Evolutionary conservation across 306 rosid species (phyloP).

Genomic region (Citrullus amarus): DNA sequence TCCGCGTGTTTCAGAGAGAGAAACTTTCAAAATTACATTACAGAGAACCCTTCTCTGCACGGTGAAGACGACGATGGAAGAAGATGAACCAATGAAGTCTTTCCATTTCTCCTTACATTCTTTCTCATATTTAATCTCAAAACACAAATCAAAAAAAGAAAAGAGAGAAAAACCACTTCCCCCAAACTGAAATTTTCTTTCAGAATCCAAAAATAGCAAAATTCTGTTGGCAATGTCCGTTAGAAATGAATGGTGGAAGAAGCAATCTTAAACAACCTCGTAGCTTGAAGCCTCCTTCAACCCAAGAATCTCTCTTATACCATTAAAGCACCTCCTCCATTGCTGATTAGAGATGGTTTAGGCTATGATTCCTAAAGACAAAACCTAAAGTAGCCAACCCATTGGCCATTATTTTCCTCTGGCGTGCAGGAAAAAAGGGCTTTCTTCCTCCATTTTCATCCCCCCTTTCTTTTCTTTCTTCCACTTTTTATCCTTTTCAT

Average conservation of each 20-base stretch:
- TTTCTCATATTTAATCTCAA: neutral
- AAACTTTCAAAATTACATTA: neutral
- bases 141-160: neutral
- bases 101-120: neutral
- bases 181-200: neutral
- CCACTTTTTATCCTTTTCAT: neutral
- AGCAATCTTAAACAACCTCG: neutral
- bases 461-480: neutral
- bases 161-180: neutral
- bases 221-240: neutral
- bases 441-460: neutral
- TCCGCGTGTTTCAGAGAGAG: neutral
- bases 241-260: conserved; percentile 4
- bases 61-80: neutral
- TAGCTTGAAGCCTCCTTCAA: neutral
- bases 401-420: neutral
- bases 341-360: conserved; percentile 20
- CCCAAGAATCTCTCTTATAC: conserved; percentile 1
- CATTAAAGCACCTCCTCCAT: conserved; percentile 9
- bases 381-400: conserved; percentile 3
- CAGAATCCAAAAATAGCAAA: neutral
- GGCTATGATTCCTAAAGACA: conserved; percentile 7
- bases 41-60: neutral
- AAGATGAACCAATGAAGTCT: neutral
- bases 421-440: conserved; percentile 34